Evolutionary conservation across 164 flowering plant genomes (phyloP).

Genomic region (Macadamia tetraphylla): DNA sequence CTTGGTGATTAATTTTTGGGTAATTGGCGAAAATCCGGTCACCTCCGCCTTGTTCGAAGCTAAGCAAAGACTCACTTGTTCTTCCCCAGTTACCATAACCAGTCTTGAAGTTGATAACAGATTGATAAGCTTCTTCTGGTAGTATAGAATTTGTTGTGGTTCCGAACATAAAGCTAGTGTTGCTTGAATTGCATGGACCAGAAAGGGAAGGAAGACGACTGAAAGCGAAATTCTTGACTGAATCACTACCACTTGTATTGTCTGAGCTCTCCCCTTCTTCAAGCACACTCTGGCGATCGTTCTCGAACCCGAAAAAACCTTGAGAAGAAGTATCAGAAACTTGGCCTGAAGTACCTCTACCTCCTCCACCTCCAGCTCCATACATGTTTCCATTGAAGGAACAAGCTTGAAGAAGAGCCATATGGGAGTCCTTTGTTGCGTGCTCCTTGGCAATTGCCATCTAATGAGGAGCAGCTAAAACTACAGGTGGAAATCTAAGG

Average conservation of each 20-base stretch:
- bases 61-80: constrained; percentile 40
- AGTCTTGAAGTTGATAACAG: constrained; percentile 42
- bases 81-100: constrained; percentile 23
- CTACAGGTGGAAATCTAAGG: background rate
- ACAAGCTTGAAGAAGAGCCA: background rate
- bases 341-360: constrained; percentile 12
- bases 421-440: too few relatives aligned
- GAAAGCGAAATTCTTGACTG: constrained; percentile 10
- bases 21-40: too few relatives aligned
- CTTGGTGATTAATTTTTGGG: background rate
- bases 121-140: constrained; percentile 30
- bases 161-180: constrained; percentile 8
- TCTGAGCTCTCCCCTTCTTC: constrained; percentile 25
- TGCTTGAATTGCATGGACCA: constrained; percentile 22
- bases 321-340: constrained; percentile 14
- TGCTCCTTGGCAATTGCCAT: constrained; percentile 48
- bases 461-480: background rate
- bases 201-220: constrained; percentile 31
- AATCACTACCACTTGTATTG: constrained; percentile 2
- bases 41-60: constrained; percentile 33
- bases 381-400: constrained; percentile 13
- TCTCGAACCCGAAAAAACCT: background rate
- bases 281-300: constrained; percentile 1
- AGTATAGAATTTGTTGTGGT: constrained; percentile 6
- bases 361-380: constrained; percentile 16